phyloP scores from a whole-genome alignment of 306 rosid species.

The Carpinus fangiana region DNA sequence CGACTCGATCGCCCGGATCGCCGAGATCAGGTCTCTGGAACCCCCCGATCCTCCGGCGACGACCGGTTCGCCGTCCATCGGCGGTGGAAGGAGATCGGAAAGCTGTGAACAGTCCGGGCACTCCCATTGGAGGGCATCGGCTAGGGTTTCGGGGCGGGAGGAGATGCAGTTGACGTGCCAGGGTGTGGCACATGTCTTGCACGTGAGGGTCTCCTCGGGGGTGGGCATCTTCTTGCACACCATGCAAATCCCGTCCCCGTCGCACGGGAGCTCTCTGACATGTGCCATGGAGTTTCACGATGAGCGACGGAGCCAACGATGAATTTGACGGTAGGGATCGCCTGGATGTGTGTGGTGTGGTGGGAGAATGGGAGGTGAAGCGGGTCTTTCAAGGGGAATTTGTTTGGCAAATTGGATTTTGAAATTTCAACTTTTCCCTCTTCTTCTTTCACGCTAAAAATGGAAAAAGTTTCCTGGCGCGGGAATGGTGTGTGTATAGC shows the following conservation, averaged over 20 bases:
- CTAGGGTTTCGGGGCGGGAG: constrained; percentile 29
- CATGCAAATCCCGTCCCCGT: constrained; percentile 55
- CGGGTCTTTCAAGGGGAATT: not conserved
- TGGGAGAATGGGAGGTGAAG: not conserved
- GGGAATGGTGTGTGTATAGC: not conserved
- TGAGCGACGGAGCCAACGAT: not conserved
- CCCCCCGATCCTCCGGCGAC: not conserved
- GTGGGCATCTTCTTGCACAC: constrained; percentile 46
- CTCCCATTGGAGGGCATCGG: constrained; percentile 42
- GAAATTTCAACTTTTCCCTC: constrained; percentile 4
- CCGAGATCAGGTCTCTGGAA: constrained; percentile 32
- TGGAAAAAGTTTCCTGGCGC: not conserved
- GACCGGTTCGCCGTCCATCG: not conserved
- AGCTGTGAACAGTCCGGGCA: constrained; percentile 52
- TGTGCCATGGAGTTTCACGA: constrained; percentile 15
- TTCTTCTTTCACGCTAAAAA: not conserved
- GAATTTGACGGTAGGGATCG: not conserved
- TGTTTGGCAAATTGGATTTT: not conserved
- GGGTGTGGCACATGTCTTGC: constrained; percentile 47
- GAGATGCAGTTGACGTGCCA: constrained; percentile 57
- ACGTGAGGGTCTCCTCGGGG: constrained; percentile 32
- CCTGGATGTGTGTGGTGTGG: not conserved
- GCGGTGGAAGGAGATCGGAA: not conserved
- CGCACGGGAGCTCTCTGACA: constrained; percentile 45
- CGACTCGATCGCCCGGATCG: constrained; percentile 50